phyloP scores from a whole-genome alignment of 2,329 filamentous ascomycete genomes.

The Zasmidium cellare region DNA sequence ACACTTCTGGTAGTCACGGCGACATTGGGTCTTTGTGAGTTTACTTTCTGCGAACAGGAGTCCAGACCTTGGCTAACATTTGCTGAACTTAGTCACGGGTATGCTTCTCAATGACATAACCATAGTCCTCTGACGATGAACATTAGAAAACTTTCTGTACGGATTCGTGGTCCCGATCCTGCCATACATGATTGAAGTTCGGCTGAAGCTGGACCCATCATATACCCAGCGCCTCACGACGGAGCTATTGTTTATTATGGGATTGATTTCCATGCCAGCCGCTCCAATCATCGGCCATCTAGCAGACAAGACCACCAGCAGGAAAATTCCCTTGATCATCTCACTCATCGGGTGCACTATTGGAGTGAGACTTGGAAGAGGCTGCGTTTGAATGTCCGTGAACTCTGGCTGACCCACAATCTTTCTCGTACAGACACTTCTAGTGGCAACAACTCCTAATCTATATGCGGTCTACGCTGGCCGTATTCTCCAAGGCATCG shows the following conservation, averaged over 20 bases:
- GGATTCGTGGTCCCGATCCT: constrained; percentile 21
- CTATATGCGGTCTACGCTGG: constrained; percentile 17
- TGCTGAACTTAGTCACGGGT: background rate
- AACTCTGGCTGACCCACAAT: no score
- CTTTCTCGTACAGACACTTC: constrained; percentile 3
- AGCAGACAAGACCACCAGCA: constrained; percentile 13
- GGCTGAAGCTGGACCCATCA: constrained; percentile 11
- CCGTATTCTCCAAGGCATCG: constrained; percentile 16
- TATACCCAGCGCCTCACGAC: constrained; percentile 18
- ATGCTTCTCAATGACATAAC: background rate
- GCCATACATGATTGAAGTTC: constrained; percentile 20
- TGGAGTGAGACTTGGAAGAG: constrained; percentile 5
- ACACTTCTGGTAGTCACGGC: constrained; percentile 17
- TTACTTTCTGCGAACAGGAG: constrained; percentile 4
- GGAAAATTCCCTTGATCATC: constrained; percentile 20
- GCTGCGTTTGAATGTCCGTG: no score
- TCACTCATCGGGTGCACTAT: constrained; percentile 11
- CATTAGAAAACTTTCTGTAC: constrained; percentile 22
- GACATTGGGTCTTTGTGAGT: constrained; percentile 20
- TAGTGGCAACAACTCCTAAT: constrained; percentile 11
- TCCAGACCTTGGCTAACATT: background rate
- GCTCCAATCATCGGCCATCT: constrained; percentile 21
- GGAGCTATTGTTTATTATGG: constrained; percentile 34
- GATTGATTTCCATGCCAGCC: constrained; percentile 44
- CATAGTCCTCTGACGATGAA: background rate